Evolutionary conservation across 225 moss, liverwort and hornwort species (phyloP), one percentile per base, ranked within the genome.

Genomic region (Polytrichum formosum): DNA sequence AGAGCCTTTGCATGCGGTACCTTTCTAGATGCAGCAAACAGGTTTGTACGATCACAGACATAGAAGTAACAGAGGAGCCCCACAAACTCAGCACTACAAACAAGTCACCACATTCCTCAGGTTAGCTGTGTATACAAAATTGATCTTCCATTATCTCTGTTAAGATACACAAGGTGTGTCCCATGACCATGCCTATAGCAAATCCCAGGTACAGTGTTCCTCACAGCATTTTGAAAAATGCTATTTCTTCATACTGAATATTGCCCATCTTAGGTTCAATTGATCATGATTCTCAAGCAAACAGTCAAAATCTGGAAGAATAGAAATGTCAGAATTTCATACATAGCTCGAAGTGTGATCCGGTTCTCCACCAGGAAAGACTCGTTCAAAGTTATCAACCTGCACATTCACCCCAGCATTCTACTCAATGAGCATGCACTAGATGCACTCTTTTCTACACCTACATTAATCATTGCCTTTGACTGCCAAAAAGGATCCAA

Each of bases 41-140:
- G 0, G 71, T 74, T 77, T 33, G 98, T 98, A 79, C 98, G 84
- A 76, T 98, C 98, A 79, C 91, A 94, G 53, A 92, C 25, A 53
- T 90, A 98, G 77, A 94, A 90, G 61, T 88, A 98, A 76, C 91
- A 91, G 68, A 98, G 91, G 9, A 98, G 87, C 25, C 90, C 91
- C 56, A 81, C 22, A 67, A 98, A 79, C 78, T 98, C 98, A 63
- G 91, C 85, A 78, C 95, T 95, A 91, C 81, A 81, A 66, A 73
- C 30, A 35, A 59, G 71, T 33, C 55, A 77, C 6, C 55, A 33
- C 21, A 19, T 6, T 63, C 26, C 21, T 6, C 59, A 59, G n/a
- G n/a, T 59, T 59, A 59, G 60, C 5, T 10, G 26, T 16, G 68
- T 75, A 61, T 53, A 63, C 2, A 46, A 73, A 37, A 29, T 37